Evolutionary conservation across 108 stramenopile genomes (phyloP), one percentile per base, ranked within the genome.

Genomic region (Pseudonitzschia multiseries): DNA sequence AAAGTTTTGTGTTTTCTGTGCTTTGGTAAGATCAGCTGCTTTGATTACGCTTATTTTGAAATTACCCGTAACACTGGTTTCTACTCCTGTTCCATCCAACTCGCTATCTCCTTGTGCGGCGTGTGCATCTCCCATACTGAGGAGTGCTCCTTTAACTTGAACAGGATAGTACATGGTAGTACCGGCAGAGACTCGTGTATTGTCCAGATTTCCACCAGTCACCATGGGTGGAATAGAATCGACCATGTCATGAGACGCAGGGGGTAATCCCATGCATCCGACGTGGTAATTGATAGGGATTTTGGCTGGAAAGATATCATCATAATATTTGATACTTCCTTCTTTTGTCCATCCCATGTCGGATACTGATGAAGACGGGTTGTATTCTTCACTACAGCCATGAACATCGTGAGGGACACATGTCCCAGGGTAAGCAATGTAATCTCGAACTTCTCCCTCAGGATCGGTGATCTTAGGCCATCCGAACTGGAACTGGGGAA

Each of bases 91-190:
- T 33, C 80, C 80, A 56, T 81, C 76, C 41, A 81, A 69, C 41
- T 90, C 89, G 31, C 89, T 86, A 65, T 90, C 89, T n/a, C 89
- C 89, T 70, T 90, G 89, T 4, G 70, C 68, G 61, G 87, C 79
- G 73, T 90, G 89, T 81, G 87, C 87, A 52, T 90, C 89, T 14
- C 89, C 89, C 85, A 90, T 90, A 56, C 74, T 76, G 21, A 90
- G 71, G 46, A 77, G 73, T 9, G 89, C 89, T 22, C 89, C 89
- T 0, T 70, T 65, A 72, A 86, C 84, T 53, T 86, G 86, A 6
- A 90, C 89, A 21, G 89, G 89, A 71, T 87, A 90, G 83, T 87
- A 90, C 24, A 87, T 84, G 28, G 80, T 79, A 66, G 81, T 86
- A 2, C 89, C 89, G 8, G 85, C 72, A 50, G 79, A 78, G 4